phyloP scores from a whole-genome alignment of 148 eudicot genomes.

The Nepenthes mirabilis region DNA sequence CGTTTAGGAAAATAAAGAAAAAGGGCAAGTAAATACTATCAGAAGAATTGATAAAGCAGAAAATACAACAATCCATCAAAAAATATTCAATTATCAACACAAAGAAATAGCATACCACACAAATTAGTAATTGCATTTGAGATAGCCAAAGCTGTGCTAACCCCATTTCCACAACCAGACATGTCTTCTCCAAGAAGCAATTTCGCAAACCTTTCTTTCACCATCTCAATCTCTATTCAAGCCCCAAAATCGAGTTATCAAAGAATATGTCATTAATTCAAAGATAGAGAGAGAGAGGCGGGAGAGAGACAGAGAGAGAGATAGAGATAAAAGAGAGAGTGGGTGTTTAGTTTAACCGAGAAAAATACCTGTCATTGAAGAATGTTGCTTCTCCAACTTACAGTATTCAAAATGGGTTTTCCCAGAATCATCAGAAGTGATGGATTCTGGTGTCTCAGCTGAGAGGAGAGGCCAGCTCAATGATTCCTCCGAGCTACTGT shows the following conservation, averaged over 20 bases:
- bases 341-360: background rate
- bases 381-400: slow-evolving; percentile 31
- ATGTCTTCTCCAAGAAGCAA: slow-evolving; percentile 84
- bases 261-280: background rate
- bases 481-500: slow-evolving; percentile 30
- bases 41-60: background rate
- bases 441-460: slow-evolving; percentile 13
- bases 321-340: background rate
- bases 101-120: slow-evolving; percentile 35
- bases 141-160: slow-evolving; percentile 59
- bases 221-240: slow-evolving; percentile 55
- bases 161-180: slow-evolving; percentile 88
- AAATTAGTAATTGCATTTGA: slow-evolving; percentile 87
- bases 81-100: background rate
- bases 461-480: slow-evolving; percentile 26
- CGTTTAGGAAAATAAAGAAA: background rate
- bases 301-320: background rate
- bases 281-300: background rate
- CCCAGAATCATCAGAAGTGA: slow-evolving; percentile 7
- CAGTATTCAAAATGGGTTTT: slow-evolving; percentile 19
- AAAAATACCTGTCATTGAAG: slow-evolving; percentile 35
- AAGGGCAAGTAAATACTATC: no score
- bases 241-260: background rate
- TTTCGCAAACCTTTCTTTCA: slow-evolving; percentile 82
- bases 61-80: background rate